phyloP scores from a whole-genome alignment of 768 basidiomycete species.

The Leucocoprinus leucothites region DNA sequence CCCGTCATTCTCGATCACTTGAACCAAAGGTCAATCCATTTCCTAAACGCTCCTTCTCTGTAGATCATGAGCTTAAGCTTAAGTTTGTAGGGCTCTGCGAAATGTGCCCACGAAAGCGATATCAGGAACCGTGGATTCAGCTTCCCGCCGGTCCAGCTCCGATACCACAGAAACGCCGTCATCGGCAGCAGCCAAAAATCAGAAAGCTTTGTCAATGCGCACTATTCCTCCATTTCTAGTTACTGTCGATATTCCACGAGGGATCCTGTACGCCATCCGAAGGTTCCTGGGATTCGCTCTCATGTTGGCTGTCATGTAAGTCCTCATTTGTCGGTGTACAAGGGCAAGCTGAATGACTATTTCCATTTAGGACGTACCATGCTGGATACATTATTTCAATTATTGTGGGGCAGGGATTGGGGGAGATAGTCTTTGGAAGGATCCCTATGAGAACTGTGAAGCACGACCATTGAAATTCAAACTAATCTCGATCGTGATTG shows the following conservation, averaged over 20 bases:
- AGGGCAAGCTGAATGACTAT: too few relatives aligned
- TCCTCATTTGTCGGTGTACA: neutral
- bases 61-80: neutral
- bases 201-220: slow-evolving; percentile 21
- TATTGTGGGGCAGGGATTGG: slow-evolving; percentile 65
- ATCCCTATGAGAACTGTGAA: slow-evolving; percentile 23
- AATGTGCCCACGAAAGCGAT: neutral
- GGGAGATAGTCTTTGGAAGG: slow-evolving; percentile 71
- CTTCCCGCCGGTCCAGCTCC: neutral
- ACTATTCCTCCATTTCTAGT: slow-evolving; percentile 61
- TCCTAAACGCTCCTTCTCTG: neutral
- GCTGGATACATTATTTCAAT: slow-evolving; percentile 74
- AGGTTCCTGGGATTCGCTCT: slow-evolving; percentile 61
- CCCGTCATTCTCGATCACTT: slow-evolving; percentile 53
- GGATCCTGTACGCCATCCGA: slow-evolving; percentile 61
- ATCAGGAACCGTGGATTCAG: neutral
- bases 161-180: neutral
- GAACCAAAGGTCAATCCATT: slow-evolving; percentile 44
- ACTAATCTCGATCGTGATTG: neutral
- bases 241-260: slow-evolving; percentile 69
- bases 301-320: slow-evolving; percentile 82
- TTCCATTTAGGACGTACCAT: slow-evolving; percentile 73
- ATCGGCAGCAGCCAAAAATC: neutral
- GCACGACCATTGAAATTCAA: slow-evolving; percentile 16
- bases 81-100: neutral